phyloP scores from a whole-genome alignment of 805 yeast species.

The Peterozyma toletana region DNA sequence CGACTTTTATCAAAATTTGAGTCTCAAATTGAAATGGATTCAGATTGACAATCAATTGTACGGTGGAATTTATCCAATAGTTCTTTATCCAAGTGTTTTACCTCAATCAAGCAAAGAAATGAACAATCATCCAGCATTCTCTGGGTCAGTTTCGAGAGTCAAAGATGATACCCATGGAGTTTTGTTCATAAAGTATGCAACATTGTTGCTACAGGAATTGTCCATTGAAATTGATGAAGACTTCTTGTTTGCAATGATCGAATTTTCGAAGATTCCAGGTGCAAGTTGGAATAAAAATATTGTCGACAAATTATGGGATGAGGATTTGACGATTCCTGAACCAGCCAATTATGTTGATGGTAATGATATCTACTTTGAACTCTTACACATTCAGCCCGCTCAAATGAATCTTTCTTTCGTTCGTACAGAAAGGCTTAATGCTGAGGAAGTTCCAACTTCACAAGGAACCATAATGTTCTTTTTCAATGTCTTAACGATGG shows the following conservation, averaged over 20 bases:
- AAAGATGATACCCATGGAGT: constrained; percentile 92
- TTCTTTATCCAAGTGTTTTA: constrained; percentile 83
- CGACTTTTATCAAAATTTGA: constrained; percentile 71
- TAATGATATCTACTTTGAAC: constrained; percentile 85
- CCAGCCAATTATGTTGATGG: constrained; percentile 50
- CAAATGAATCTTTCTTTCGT: constrained; percentile 85
- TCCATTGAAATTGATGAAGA: constrained; percentile 93
- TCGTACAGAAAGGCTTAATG: constrained; percentile 72
- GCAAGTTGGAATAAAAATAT: constrained; percentile 57
- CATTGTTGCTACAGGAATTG: constrained; percentile 82
- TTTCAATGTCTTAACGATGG: constrained; percentile 86
- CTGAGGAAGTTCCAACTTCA: constrained; percentile 49
- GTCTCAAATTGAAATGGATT: constrained; percentile 85
- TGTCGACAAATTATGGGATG: constrained; percentile 48
- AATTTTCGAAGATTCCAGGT: constrained; percentile 75
- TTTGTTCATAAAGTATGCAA: constrained; percentile 83
- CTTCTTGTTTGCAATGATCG: constrained; percentile 73
- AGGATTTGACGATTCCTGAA: constrained; percentile 58
- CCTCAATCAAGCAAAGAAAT: constrained; percentile 80
- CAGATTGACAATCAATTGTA: constrained; percentile 90
- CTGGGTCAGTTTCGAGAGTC: constrained; percentile 76
- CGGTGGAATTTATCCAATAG: constrained; percentile 83
- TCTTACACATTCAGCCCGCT: constrained; percentile 86
- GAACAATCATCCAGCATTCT: constrained; percentile 84
- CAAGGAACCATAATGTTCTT: constrained; percentile 69